phyloP scores from a whole-genome alignment of 495 filamentous ascomycete genomes.

The Acidiella bohemica region DNA sequence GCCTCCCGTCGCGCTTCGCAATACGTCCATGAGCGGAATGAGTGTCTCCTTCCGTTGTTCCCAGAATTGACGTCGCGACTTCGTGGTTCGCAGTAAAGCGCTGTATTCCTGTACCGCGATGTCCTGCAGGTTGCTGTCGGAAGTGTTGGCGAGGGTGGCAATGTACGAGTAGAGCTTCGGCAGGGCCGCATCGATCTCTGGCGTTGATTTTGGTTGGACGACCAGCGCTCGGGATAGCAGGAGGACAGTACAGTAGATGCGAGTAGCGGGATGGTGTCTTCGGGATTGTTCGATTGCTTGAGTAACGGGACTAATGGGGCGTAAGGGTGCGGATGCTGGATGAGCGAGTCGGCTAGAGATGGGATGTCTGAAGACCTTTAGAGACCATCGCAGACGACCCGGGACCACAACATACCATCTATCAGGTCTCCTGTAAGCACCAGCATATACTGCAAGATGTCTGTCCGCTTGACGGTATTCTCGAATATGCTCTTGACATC shows the following conservation, averaged over 20 bases:
- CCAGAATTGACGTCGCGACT: constrained; percentile 79
- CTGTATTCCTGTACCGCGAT: constrained; percentile 91
- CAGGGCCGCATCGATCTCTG: constrained; percentile 59
- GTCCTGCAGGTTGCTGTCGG: constrained; percentile 82
- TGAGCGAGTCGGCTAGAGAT: constrained; percentile 55
- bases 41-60: constrained; percentile 70
- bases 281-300: constrained; percentile 60
- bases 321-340: constrained; percentile 65
- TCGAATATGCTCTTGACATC: constrained; percentile 67
- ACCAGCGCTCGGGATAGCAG: constrained; percentile 62
- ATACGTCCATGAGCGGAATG: constrained; percentile 65
- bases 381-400: neutral
- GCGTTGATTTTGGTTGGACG: constrained; percentile 38
- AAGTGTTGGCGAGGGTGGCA: constrained; percentile 62
- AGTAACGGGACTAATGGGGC: constrained; percentile 77
- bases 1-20: constrained; percentile 63
- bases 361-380: constrained; percentile 50
- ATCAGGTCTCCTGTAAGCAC: constrained; percentile 81
- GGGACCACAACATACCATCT: constrained; percentile 42
- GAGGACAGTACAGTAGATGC: constrained; percentile 76
- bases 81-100: constrained; percentile 60
- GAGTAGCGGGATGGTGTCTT: constrained; percentile 79
- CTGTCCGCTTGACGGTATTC: constrained; percentile 58
- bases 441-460: constrained; percentile 89
- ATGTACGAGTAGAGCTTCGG: constrained; percentile 80